Evolutionary conservation across 176 grass and related monocot genomes (phyloP).

Genomic region (Lolium perenne): DNA sequence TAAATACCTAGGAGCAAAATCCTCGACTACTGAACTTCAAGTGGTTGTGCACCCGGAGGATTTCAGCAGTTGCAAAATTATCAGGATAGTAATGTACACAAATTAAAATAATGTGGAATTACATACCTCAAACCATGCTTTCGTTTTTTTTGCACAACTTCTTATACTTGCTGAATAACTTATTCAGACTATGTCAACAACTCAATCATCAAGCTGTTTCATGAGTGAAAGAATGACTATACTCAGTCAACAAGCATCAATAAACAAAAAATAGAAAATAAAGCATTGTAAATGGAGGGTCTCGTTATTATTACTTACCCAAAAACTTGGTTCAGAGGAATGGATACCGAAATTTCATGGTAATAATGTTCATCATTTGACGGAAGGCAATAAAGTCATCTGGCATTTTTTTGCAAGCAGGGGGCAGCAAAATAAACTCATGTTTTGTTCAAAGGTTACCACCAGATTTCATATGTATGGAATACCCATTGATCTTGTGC

Average conservation of each 20-base stretch:
- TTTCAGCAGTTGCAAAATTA: constrained; percentile 48
- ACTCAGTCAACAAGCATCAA: constrained; percentile 13
- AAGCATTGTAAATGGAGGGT: constrained; percentile 31
- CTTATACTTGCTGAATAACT: constrained; percentile 92
- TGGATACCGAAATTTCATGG: constrained; percentile 18
- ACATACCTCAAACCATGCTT: constrained; percentile 84
- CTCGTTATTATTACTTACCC: constrained; percentile 25
- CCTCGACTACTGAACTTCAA: constrained; percentile 79
- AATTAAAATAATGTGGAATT: background rate
- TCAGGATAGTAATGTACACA: constrained; percentile 37
- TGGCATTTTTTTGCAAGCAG: constrained; percentile 26
- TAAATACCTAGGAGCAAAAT: constrained; percentile 87
- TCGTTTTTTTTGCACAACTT: constrained; percentile 86
- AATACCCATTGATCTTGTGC: constrained; percentile 15
- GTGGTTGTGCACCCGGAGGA: constrained; percentile 73
- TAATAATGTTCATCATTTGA: constrained; percentile 13
- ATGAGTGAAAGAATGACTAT: constrained; percentile 33
- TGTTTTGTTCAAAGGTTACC: background rate
- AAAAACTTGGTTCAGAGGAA: constrained; percentile 10
- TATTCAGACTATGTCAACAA: constrained; percentile 78
- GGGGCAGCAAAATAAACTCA: constrained; percentile 20
- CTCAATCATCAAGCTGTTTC: constrained; percentile 85
- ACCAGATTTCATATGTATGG: constrained; percentile 4
- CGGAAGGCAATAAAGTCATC: background rate
- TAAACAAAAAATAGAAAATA: constrained; percentile 19